These are phyloP conservation scores for Marvania coccoides DNA, from an alignment of 139 green algal genomes.

Conservation along the genomic window DNA sequence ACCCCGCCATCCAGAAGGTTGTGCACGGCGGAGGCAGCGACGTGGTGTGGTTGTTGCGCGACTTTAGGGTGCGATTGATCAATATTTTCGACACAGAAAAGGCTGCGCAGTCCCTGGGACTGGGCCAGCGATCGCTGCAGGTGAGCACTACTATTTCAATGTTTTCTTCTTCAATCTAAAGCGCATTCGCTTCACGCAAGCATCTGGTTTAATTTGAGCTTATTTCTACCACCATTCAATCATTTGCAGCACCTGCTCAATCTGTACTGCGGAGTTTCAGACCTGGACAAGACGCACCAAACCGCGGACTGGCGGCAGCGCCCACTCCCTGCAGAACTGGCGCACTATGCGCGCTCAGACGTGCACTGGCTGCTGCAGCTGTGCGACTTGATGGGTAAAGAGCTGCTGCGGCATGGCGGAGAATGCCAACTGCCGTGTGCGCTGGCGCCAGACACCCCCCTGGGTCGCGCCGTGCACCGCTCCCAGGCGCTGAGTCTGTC, in stretches of 20 bases:
- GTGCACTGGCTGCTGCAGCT: conserved; percentile 68
- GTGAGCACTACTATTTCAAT: too few relatives aligned
- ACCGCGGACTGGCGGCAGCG: conserved; percentile 62
- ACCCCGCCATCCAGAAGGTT: conserved; percentile 52
- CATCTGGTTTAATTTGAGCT: too few relatives aligned
- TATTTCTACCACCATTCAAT: conserved; percentile 1
- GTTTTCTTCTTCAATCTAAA: too few relatives aligned
- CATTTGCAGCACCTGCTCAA: conserved; percentile 33
- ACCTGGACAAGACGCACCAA: conserved; percentile 61
- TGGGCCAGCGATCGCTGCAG: conserved; percentile 33
- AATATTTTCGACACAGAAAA: conserved; percentile 82
- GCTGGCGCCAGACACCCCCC: not conserved
- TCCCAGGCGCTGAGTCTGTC: conserved; percentile 24
- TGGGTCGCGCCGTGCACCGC: conserved; percentile 11
- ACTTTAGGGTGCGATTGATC: conserved; percentile 54
- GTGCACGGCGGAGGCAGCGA: conserved; percentile 74
- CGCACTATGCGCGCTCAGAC: conserved; percentile 62
- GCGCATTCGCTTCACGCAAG: too few relatives aligned
- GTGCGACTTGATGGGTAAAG: conserved; percentile 32
- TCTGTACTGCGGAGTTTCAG: conserved; percentile 32
- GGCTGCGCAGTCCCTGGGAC: conserved; percentile 48
- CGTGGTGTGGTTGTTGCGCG: conserved; percentile 72
- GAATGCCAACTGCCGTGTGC: not conserved
- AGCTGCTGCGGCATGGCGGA: conserved; percentile 19
- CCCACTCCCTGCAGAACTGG: conserved; percentile 48